Evolutionary conservation across 2,329 filamentous ascomycete species (phyloP).

Genomic region (Lomentospora prolificans): DNA sequence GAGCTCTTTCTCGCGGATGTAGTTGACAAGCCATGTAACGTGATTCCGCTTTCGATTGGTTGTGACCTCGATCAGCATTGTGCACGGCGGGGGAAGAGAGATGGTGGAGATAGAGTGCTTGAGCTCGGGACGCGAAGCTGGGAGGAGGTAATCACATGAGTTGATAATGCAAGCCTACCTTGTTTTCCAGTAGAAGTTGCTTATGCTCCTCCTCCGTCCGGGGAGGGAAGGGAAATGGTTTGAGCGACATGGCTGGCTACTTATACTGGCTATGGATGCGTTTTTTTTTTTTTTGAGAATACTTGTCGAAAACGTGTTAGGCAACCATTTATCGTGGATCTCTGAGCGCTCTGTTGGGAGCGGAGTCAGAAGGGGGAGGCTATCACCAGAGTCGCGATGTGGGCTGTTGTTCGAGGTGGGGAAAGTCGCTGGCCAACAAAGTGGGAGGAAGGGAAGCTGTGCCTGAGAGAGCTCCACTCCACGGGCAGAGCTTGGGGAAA

Average conservation of each 20-base stretch:
- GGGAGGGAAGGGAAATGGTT: background rate
- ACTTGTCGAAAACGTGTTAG: slow-evolving; percentile 10
- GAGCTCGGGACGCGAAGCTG: background rate
- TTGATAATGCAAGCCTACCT: slow-evolving; percentile 2
- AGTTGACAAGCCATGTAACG: slow-evolving; percentile 43
- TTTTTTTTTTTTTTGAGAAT: too few relatives aligned
- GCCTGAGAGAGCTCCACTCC: too few relatives aligned
- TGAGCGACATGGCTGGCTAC: slow-evolving; percentile 3
- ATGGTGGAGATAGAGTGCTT: background rate
- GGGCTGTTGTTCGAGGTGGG: background rate
- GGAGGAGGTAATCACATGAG: background rate
- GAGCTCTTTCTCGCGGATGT: slow-evolving; percentile 32
- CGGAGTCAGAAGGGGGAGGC: background rate
- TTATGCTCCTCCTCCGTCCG: slow-evolving; percentile 15
- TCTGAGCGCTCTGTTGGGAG: too few relatives aligned
- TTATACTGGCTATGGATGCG: background rate
- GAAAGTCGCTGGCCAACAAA: background rate
- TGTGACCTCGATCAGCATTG: slow-evolving; percentile 2
- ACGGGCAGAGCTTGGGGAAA: too few relatives aligned
- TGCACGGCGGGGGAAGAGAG: background rate
- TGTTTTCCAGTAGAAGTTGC: slow-evolving; percentile 14
- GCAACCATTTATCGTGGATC: slow-evolving; percentile 12
- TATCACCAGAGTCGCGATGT: background rate
- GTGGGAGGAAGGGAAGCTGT: too few relatives aligned
- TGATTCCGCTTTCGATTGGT: slow-evolving; percentile 34